Percentiles rank a stretch among this genome's conserved stretches.
These are phyloP conservation scores for Chionographis japonica DNA, from an alignment of 106 monocot species.

Conservation along the genomic window DNA sequence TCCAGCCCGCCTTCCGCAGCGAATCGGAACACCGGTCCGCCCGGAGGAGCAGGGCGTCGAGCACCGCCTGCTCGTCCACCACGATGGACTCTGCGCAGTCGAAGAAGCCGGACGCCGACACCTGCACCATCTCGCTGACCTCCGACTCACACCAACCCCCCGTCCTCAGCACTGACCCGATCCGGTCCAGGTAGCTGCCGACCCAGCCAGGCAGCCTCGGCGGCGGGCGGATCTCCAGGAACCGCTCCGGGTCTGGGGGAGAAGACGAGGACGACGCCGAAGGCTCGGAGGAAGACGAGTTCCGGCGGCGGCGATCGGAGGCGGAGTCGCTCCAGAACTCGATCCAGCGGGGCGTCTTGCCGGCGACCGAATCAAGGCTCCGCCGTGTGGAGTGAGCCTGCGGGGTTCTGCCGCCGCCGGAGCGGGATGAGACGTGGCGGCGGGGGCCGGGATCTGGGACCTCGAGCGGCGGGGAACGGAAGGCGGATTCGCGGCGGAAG, in stretches of 20 bases:
- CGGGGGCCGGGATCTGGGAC: neutral
- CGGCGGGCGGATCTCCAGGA: conserved; percentile 33
- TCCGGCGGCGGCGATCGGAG: conserved; percentile 33
- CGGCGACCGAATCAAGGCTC: conserved; percentile 37
- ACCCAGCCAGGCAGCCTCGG: conserved; percentile 54
- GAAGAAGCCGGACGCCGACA: conserved; percentile 10
- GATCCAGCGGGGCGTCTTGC: conserved; percentile 48
- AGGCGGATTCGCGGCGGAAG: conserved; percentile 48
- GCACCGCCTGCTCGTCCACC: conserved; percentile 26
- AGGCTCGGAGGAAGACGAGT: conserved; percentile 13
- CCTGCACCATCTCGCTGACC: conserved; percentile 45
- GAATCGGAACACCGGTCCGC: conserved; percentile 61
- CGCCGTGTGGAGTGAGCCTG: conserved; percentile 17
- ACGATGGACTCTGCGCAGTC: neutral
- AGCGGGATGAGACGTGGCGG: conserved; percentile 6
- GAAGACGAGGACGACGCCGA: conserved; percentile 20
- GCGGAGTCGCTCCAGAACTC: conserved; percentile 86
- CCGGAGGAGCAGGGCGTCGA: conserved; percentile 56
- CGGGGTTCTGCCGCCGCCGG: conserved; percentile 4
- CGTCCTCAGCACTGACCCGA: conserved; percentile 44
- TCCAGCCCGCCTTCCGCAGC: conserved; percentile 70
- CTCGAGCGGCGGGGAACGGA: conserved; percentile 10
- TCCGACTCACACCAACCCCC: conserved; percentile 75
- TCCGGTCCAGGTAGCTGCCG: conserved; percentile 46
- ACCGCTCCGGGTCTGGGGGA: conserved; percentile 20